phyloP scores from a whole-genome alignment of 192 early-diverging fungal species.

The Gonapodya prolifera region DNA sequence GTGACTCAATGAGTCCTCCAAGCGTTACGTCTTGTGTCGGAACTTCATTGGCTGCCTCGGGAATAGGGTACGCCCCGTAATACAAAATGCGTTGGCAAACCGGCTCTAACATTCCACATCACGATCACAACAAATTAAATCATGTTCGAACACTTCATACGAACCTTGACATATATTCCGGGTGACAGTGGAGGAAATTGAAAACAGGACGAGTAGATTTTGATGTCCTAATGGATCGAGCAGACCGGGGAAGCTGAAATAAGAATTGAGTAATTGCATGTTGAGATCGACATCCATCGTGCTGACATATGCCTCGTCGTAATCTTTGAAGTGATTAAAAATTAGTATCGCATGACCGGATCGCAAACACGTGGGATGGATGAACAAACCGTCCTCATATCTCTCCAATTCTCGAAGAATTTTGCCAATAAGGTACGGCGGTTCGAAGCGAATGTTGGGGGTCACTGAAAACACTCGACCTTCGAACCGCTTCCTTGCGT shows the following conservation, averaged over 20 bases:
- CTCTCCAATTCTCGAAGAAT: neutral
- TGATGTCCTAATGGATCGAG: constrained; percentile 62
- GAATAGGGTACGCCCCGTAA: neutral
- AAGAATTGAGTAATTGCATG: neutral
- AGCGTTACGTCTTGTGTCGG: neutral
- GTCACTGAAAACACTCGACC: neutral
- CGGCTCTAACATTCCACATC: neutral
- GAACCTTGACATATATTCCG: constrained; percentile 11
- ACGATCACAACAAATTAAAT: neutral
- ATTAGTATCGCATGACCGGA: neutral
- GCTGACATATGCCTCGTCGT: neutral
- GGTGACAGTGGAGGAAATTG: constrained; percentile 46
- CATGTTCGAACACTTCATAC: neutral
- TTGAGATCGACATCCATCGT: neutral
- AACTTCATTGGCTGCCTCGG: neutral
- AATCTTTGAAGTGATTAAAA: neutral
- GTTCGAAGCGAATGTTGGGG: neutral
- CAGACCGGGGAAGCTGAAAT: neutral
- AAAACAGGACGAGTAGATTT: constrained; percentile 60
- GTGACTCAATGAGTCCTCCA: neutral
- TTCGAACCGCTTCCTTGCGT: constrained; percentile 14
- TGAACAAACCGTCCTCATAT: neutral
- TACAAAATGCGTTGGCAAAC: neutral
- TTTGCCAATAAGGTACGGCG: neutral
- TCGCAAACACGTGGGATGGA: neutral